Evolutionary conservation across 139 green algal genomes (phyloP).

Genomic region (Zygnema cylindricum): DNA sequence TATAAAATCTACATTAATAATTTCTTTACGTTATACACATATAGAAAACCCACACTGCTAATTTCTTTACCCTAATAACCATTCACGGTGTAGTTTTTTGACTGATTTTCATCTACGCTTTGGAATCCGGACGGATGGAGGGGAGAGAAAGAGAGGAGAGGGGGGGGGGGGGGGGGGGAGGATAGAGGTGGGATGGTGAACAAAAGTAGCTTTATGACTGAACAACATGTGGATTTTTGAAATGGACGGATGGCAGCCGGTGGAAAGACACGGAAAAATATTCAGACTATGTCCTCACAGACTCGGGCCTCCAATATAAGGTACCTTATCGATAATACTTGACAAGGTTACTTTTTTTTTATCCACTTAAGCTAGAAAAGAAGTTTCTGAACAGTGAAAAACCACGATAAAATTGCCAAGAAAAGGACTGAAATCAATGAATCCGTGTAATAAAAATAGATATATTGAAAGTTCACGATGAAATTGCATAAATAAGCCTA

Average conservation of each 20-base stretch:
- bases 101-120: too few species aligned
- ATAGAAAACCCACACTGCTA: too few species aligned
- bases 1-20: neutral
- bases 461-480: too few species aligned
- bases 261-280: constrained; percentile 94
- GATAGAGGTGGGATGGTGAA: neutral
- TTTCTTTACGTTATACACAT: neutral
- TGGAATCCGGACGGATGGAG: too few species aligned
- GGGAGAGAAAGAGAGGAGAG: too few species aligned
- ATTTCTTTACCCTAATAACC: too few species aligned
- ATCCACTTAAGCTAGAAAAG: neutral
- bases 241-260: neutral
- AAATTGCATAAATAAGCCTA: too few species aligned
- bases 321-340: constrained; percentile 15
- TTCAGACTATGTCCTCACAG: constrained; percentile 65
- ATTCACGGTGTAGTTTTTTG: too few species aligned
- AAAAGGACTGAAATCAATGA: constrained; percentile 8
- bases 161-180: too few species aligned
- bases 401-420: too few species aligned
- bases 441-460: neutral
- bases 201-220: neutral
- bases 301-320: constrained; percentile 66
- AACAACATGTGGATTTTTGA: neutral
- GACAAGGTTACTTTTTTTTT: neutral
- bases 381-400: constrained; percentile 62